phyloP scores from a whole-genome alignment of 768 basidiomycete genomes.

The Mycena belliarum region DNA sequence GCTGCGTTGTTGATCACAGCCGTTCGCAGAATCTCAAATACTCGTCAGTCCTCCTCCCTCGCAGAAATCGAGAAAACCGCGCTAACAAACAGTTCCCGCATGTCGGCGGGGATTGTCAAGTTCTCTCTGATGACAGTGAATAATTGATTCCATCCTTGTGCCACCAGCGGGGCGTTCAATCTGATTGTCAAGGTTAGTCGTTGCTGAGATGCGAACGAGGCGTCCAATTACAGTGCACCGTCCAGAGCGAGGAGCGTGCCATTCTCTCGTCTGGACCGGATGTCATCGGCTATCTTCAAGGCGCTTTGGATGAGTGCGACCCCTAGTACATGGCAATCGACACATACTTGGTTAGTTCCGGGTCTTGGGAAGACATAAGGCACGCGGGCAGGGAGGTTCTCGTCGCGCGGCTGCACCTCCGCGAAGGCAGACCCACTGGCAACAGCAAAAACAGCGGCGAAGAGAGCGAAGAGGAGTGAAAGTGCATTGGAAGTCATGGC shows the following conservation, averaged over 20 bases:
- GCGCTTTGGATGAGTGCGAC: not conserved
- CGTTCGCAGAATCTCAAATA: conserved; percentile 28
- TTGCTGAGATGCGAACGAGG: not conserved
- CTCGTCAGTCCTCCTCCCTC: not conserved
- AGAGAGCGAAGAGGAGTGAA: not conserved
- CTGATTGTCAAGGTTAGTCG: conserved; percentile 14
- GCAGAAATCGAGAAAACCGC: not conserved
- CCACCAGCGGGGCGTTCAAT: conserved; percentile 32
- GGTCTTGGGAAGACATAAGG: conserved; percentile 44
- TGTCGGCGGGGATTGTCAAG: conserved; percentile 30
- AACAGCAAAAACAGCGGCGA: not conserved
- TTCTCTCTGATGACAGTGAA: conserved; percentile 33
- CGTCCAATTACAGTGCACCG: conserved; percentile 33
- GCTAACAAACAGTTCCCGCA: conserved; percentile 39
- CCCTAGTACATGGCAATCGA: not conserved
- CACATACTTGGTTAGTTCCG: conserved; percentile 30
- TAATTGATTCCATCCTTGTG: conserved; percentile 35
- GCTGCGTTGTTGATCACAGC: conserved; percentile 31
- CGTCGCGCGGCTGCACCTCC: conserved; percentile 30
- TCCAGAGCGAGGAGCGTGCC: conserved; percentile 40
- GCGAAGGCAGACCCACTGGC: not conserved
- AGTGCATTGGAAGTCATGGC: not conserved
- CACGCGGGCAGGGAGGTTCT: conserved; percentile 41
- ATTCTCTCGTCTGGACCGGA: conserved; percentile 35
- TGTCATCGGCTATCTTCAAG: conserved; percentile 38